Evolutionary conservation across 768 basidiomycete genomes (phyloP).

Genomic region (Tremella yokohamensis): DNA sequence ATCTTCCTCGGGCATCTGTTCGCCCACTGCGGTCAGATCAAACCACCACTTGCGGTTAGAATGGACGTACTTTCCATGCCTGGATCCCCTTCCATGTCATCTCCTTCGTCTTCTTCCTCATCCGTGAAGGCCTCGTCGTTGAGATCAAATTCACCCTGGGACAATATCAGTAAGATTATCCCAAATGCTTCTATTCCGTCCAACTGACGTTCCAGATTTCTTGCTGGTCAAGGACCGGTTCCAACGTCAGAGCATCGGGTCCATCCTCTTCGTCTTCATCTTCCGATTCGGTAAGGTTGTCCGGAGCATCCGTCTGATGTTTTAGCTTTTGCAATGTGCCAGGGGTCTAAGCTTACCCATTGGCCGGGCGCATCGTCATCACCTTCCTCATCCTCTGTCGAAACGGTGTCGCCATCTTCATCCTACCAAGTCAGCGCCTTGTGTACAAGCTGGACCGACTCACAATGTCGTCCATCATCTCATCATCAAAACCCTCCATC

Average conservation of each 20-base stretch:
- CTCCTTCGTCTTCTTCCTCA: slow-evolving; percentile 54
- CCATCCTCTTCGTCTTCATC: slow-evolving; percentile 25
- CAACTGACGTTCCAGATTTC: too few relatives aligned
- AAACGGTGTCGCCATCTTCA: slow-evolving; percentile 39
- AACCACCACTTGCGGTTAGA: too few relatives aligned
- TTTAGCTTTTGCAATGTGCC: neutral
- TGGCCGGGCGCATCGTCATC: slow-evolving; percentile 54
- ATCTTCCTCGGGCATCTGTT: slow-evolving; percentile 5
- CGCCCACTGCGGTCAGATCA: neutral
- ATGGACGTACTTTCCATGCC: neutral
- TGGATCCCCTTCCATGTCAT: slow-evolving; percentile 36
- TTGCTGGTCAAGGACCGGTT: too few relatives aligned
- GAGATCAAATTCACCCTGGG: too few relatives aligned
- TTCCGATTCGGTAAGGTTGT: neutral
- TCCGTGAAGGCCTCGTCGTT: slow-evolving; percentile 8
- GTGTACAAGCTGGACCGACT: slow-evolving; percentile 8
- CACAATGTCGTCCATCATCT: slow-evolving; percentile 34
- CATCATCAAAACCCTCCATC: slow-evolving; percentile 17
- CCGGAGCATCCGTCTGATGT: slow-evolving; percentile 18
- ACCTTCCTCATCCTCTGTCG: slow-evolving; percentile 31
- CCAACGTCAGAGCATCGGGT: too few relatives aligned
- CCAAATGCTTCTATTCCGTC: neutral
- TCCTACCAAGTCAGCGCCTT: slow-evolving; percentile 20
- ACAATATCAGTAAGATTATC: too few relatives aligned
- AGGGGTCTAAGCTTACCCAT: slow-evolving; percentile 31